Evolutionary conservation across 1,284 basidiomycete species (phyloP).

Genomic region (Austropuccinia psidii): DNA sequence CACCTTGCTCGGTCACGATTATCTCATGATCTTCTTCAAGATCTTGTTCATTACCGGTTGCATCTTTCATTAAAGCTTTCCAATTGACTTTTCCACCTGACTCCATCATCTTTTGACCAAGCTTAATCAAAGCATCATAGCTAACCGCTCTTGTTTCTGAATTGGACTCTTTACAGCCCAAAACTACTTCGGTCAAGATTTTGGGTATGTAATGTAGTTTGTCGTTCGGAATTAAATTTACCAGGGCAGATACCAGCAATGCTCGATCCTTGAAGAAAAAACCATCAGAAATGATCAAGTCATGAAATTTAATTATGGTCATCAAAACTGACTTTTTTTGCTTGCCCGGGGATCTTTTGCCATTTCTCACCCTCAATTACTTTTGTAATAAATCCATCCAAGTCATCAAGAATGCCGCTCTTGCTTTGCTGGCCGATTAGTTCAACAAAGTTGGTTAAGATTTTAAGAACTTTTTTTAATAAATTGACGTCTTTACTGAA

Average conservation of each 20-base stretch:
- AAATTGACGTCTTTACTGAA: not conserved
- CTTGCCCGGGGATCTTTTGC: not conserved
- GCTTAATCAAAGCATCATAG: slow-evolving; percentile 80
- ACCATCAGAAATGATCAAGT: not conserved
- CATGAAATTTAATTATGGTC: no score
- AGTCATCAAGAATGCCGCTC: not conserved
- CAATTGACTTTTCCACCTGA: slow-evolving; percentile 73
- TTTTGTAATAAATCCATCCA: not conserved
- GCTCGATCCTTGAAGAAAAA: slow-evolving; percentile 63
- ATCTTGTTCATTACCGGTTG: slow-evolving; percentile 36
- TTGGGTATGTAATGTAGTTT: slow-evolving; percentile 77
- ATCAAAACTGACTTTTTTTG: slow-evolving; percentile 5
- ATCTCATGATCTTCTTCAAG: not conserved
- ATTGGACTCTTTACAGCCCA: slow-evolving; percentile 97
- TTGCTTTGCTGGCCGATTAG: not conserved
- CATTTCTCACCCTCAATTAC: not conserved
- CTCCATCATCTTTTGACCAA: slow-evolving; percentile 81
- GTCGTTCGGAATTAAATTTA: slow-evolving; percentile 62
- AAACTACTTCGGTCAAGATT: slow-evolving; percentile 84
- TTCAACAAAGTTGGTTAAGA: slow-evolving; percentile 9
- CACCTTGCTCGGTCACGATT: slow-evolving; percentile 16
- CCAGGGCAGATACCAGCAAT: slow-evolving; percentile 64
- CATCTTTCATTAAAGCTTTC: slow-evolving; percentile 44
- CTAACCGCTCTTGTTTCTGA: slow-evolving; percentile 82
- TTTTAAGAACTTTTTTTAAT: slow-evolving; percentile 8